Conservation (phyloP, 495 filamentous ascomycete species). For the Talaromyces wortmannii region DNA sequence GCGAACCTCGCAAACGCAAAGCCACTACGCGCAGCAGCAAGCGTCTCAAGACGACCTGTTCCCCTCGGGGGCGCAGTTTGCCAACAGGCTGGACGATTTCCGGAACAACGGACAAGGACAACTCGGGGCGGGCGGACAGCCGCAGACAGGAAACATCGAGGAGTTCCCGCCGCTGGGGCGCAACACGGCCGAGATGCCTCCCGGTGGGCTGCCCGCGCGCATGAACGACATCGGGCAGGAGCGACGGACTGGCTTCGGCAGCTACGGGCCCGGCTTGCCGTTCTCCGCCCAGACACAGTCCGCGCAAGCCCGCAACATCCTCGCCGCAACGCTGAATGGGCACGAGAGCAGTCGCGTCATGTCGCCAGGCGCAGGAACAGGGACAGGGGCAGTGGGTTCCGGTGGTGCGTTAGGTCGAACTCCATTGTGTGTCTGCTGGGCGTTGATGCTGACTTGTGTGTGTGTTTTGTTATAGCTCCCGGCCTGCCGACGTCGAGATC, state of each 20-base stretch:
- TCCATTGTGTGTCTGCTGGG: not conserved
- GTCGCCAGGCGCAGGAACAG: conserved; percentile 14
- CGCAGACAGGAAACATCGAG: conserved; percentile 63
- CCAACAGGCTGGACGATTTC: conserved; percentile 50
- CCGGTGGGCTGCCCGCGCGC: not conserved
- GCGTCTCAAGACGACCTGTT: conserved; percentile 50
- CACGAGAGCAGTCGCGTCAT: conserved; percentile 23
- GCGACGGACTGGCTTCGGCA: conserved; percentile 56
- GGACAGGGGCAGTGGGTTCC: conserved; percentile 11
- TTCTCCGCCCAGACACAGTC: conserved; percentile 30
- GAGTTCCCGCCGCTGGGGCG: conserved; percentile 81
- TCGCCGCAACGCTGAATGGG: conserved; percentile 19
- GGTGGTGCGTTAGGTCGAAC: not conserved
- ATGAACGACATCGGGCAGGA: conserved; percentile 59
- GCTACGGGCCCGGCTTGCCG: conserved; percentile 37
- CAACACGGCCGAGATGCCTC: conserved; percentile 44
- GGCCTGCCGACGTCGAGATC: conserved; percentile 35
- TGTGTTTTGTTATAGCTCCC: conserved; percentile 5
- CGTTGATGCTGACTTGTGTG: not conserved
- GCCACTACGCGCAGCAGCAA: conserved; percentile 51
- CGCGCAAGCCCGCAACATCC: conserved; percentile 19
- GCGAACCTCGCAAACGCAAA: conserved; percentile 42
- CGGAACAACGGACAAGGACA: conserved; percentile 55
- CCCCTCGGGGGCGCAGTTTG: conserved; percentile 44
- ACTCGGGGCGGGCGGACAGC: conserved; percentile 47